These are phyloP conservation scores for Arabidopsis thaliana DNA, from an alignment of 345 rosid species.

Conservation along the genomic window TAIR10.1 NC_003070.9:19686001-19686500, in stretches of 20 bases:
- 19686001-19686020: slow-evolving; percentile 66
- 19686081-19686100: slow-evolving; percentile 55
- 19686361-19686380: no score
- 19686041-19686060: slow-evolving; percentile 59
- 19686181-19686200: slow-evolving; percentile 41
- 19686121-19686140: slow-evolving; percentile 60
- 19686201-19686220: slow-evolving; percentile 53
- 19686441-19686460: not conserved
- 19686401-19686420: no score
- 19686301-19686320: slow-evolving; percentile 94
- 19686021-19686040: slow-evolving; percentile 61
- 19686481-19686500: no score
- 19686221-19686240: slow-evolving; percentile 66
- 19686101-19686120: slow-evolving; percentile 65
- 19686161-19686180: slow-evolving; percentile 45
- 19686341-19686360: not conserved
- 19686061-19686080: slow-evolving; percentile 48
- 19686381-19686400: no score
- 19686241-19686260: slow-evolving; percentile 80
- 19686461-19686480: not conserved
- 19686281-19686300: slow-evolving; percentile 87
- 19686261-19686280: slow-evolving; percentile 84
- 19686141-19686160: slow-evolving; percentile 79
- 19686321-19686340: not conserved
- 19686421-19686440: no score